A percentile compares a stretch with the other conserved stretches of the same genome.
phyloP scores from a whole-genome alignment of 2,329 filamentous ascomycete genomes.

The Diaporthe sp. region DNA sequence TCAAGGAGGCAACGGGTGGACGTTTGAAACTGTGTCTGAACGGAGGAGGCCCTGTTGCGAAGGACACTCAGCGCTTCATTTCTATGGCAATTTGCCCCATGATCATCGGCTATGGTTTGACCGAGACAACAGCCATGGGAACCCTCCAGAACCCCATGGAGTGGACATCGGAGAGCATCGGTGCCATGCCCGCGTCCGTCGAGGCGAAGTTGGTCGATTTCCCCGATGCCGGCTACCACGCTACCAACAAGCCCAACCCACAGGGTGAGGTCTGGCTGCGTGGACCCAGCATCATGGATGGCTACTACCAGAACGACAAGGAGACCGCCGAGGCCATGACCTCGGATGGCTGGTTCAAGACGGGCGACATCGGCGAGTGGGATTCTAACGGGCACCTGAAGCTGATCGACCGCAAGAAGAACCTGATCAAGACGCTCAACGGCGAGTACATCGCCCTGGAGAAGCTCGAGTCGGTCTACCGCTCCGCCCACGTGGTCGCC shows the following conservation, averaged over 20 bases:
- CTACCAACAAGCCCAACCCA: constrained; percentile 79
- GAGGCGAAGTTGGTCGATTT: constrained; percentile 92
- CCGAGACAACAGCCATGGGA: constrained; percentile 85
- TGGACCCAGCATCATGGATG: constrained; percentile 76
- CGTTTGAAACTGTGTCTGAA: constrained; percentile 85
- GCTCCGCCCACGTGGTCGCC: constrained; percentile 62
- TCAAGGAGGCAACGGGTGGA: constrained; percentile 90
- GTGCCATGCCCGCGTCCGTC: constrained; percentile 78
- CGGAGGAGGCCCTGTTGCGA: constrained; percentile 85
- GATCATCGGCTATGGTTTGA: constrained; percentile 90
- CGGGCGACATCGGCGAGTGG: constrained; percentile 86
- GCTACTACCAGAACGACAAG: constrained; percentile 83
- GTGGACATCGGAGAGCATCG: constrained; percentile 81
- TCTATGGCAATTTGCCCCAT: constrained; percentile 90
- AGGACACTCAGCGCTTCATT: constrained; percentile 88
- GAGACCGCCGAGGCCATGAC: constrained; percentile 80
- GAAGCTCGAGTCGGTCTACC: constrained; percentile 72
- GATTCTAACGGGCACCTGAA: constrained; percentile 78
- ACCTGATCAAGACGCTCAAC: constrained; percentile 85
- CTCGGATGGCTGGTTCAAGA: constrained; percentile 88
- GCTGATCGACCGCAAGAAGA: constrained; percentile 90
- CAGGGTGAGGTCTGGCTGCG: constrained; percentile 93
- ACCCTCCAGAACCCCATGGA: constrained; percentile 80
- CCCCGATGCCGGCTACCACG: constrained; percentile 82
- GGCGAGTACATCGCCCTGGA: constrained; percentile 88